Evolutionary conservation across 306 rosid species (phyloP), one percentile per base, ranked within the genome.

Genomic region (Corylus avellana): DNA sequence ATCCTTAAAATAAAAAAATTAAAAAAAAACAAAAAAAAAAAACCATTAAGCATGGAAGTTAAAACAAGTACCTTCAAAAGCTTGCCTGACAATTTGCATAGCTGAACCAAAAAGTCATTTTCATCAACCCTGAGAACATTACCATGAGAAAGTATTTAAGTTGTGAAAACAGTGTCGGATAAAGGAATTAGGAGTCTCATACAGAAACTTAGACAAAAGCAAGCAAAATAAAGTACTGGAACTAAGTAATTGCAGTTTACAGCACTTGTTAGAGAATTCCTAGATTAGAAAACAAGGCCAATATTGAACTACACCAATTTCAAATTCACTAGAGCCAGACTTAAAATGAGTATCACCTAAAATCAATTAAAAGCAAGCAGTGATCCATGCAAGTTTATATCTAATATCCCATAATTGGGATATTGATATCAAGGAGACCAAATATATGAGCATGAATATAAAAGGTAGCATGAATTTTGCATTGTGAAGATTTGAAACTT

Each of bases 51-150:
- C 25, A 75, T 49, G 46, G 48, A 70, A 59, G 63, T 32, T 64
- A 12, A 81, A 72, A 10, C 22, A 63, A 27, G 66, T 85, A 95
- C 99, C 97, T 82, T 95, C 48, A 90, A 76, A 74, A 95, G 93
- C 81, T 93, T 93, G 72, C 99, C 99, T 4, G 85, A 12, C 68
- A 88, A 79, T 84, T 81, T 91, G 88, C 97, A 92, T 29, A 95
- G 92, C 89, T 90, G 95, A 87, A 90, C 83, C 62, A 95, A 84
- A 80, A 95, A 95, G 84, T 95, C 98, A 72, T 89, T 84, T 1
- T 92, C 98, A 82, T 92, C 98, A 44, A 39, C 87, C 98, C 98
- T 92, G 86, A 68, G 32, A 82, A 78, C 47, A 71, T 83, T 35
- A 61, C 64, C 56, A 7, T 79, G 22, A 72, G n/a, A 78, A 51